A percentile compares a stretch with the other conserved stretches of the same genome.
phyloP scores from a whole-genome alignment of 2,329 filamentous ascomycete genomes.

The Penicillium sp. region DNA sequence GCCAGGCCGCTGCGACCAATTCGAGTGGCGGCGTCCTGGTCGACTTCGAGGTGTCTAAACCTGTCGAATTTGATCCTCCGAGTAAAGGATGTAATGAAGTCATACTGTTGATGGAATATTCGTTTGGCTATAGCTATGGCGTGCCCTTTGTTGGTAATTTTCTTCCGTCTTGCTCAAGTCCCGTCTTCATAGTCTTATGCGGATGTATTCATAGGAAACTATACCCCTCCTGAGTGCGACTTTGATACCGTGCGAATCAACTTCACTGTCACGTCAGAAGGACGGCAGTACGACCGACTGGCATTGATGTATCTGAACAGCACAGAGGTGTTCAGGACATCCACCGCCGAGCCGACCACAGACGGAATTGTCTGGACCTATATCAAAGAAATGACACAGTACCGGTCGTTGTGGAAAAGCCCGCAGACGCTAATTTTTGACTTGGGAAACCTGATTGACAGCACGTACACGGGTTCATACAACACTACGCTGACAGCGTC shows the following conservation, averaged over 20 bases:
- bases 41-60: constrained; percentile 67
- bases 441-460: constrained; percentile 67
- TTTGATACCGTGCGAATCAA: constrained; percentile 76
- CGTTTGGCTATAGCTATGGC: constrained; percentile 71
- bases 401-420: constrained; percentile 62
- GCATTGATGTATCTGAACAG: constrained; percentile 73
- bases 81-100: constrained; percentile 22
- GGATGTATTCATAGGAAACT: constrained; percentile 48
- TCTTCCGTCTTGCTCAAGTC: not conserved
- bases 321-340: constrained; percentile 77
- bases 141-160: constrained; percentile 65
- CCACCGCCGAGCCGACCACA: constrained; percentile 71
- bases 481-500: constrained; percentile 71
- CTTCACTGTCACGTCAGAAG: constrained; percentile 67
- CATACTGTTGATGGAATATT: constrained; percentile 63
- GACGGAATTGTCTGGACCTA: constrained; percentile 72
- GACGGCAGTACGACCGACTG: constrained; percentile 72
- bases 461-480: constrained; percentile 68
- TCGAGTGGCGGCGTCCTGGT: constrained; percentile 8
- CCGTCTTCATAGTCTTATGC: not conserved
- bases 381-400: constrained; percentile 73
- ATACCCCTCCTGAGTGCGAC: constrained; percentile 62
- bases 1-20: constrained; percentile 1
- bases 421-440: constrained; percentile 77
- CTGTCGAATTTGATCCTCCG: constrained; percentile 51